Base-by-base conservation (phyloP, 2,329 filamentous ascomycete genomes). In the Arthrobotrys musiformis region DNA sequence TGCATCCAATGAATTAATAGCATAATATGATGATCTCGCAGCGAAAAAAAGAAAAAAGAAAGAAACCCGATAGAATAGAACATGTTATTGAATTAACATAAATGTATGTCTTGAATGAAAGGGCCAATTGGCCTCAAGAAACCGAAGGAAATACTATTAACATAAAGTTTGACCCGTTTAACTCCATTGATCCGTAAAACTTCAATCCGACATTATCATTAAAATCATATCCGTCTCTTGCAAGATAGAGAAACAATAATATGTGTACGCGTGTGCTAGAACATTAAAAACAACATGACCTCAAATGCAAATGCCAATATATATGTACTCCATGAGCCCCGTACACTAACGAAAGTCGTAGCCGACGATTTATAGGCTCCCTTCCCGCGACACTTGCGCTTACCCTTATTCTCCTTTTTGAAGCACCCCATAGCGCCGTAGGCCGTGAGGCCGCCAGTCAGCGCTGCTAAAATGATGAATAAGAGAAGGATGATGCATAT, bases 351-450 rank as follows among this genome's bases (percentile, higher is more conserved):
- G 4, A 33, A 13, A 24, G 19, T 40, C 9, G 35, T 56, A 52
- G 35, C 56, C 2, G 72, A 70, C 2, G 72, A 70, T 2, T 40
- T 69, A 9, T 24, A 22, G 4, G n/a, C 2, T 6, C 19, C n/a
- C 30, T 44, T 35, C 17, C n/a, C 40, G 8, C 37, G 28, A 33
- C 72, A 76, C 9, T 33, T 58, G 4, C 13, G 35, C 4, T 28
- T 35, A 28, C 66, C 28, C 5, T 30, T 33, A 35, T 76, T 26
- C 22, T 66, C 63, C 1, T 33, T n/a, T 26, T 75, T 75, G 22
- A 69, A 75, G 22, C 72, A 70, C 4, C 72, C 64, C 13, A 60
- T 19, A 4, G 28, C 48, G 15, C 56, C 72, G n/a, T 70, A 76
- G 0, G 11, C 4, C 26, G 7, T 26, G 7, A 70, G 46, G 7